Evolutionary conservation across 1,284 basidiomycete species (phyloP).

Genomic region (Fomitiporia mediterranea): DNA sequence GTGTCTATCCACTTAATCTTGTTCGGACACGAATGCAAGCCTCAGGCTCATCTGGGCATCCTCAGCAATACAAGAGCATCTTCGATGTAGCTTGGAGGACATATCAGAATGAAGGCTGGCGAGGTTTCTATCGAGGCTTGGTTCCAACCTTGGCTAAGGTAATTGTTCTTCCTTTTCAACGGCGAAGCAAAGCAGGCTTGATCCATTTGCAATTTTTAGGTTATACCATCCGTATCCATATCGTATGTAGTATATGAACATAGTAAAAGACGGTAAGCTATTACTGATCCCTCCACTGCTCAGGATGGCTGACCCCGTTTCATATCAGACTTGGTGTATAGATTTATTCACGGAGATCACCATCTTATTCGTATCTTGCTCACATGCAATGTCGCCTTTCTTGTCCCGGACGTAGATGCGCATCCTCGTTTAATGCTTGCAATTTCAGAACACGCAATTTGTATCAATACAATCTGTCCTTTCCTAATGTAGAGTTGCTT

Average conservation of each 20-base stretch:
- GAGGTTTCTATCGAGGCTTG: slow-evolving; percentile 92
- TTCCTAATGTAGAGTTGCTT: neutral
- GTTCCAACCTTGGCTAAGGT: slow-evolving; percentile 90
- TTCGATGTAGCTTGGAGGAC: slow-evolving; percentile 84
- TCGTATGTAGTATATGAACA: slow-evolving; percentile 90
- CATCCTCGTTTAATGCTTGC: slow-evolving; percentile 1
- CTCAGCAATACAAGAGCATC: slow-evolving; percentile 84
- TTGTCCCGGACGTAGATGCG: slow-evolving; percentile 1
- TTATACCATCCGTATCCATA: slow-evolving; percentile 92
- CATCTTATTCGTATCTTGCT: neutral
- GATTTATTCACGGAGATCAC: neutral
- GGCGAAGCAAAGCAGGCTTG: no score
- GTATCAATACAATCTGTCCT: slow-evolving; percentile 15
- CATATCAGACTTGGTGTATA: slow-evolving; percentile 18
- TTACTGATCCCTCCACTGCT: neutral
- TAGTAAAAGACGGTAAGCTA: slow-evolving; percentile 65
- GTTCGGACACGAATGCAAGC: slow-evolving; percentile 95
- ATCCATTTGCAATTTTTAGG: slow-evolving; percentile 40
- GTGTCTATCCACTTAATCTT: slow-evolving; percentile 90
- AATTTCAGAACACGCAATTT: slow-evolving; percentile 13
- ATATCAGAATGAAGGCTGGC: slow-evolving; percentile 83
- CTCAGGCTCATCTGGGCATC: slow-evolving; percentile 90
- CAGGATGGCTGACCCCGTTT: neutral
- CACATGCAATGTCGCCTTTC: neutral
- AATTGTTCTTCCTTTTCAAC: no score